Percentiles rank a stretch among this genome's conserved stretches.
These are phyloP conservation scores for Citrus sp. DNA, from an alignment of 345 rosid species.

Conservation along the genomic window DNA sequence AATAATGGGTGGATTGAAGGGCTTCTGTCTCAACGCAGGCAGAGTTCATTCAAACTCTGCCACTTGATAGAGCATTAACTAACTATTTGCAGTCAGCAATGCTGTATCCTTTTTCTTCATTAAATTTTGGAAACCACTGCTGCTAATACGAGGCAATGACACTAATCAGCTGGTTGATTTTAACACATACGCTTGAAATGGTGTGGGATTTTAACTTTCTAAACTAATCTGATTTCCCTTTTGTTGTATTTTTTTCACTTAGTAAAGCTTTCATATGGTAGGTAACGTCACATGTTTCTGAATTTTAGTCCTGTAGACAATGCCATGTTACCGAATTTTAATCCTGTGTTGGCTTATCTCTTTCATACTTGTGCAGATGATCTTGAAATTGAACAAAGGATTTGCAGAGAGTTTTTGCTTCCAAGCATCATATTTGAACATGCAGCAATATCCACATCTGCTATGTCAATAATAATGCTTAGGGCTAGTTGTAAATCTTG, in stretches of 20 bases:
- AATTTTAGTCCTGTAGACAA: background rate
- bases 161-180: background rate
- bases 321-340: background rate
- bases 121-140: background rate
- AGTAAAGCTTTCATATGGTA: background rate
- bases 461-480: conserved; percentile 31
- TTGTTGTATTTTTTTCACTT: background rate
- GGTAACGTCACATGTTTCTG: background rate
- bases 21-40: background rate
- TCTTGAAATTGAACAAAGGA: conserved; percentile 1
- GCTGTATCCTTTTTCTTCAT: background rate
- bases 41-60: conserved; percentile 2
- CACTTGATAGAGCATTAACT: conserved; percentile 1
- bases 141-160: background rate
- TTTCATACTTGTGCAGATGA: conserved; percentile 35
- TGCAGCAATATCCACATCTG: conserved; percentile 16
- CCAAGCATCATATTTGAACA: background rate
- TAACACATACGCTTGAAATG: background rate
- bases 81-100: background rate
- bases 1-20: background rate
- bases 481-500: conserved; percentile 34
- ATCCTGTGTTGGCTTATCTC: background rate
- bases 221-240: background rate
- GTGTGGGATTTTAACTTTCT: background rate
- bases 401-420: background rate